Evolutionary conservation across 1,139 yeast species (phyloP), one percentile per base, ranked within the genome.

Genomic region (Protomyces inundatus): DNA sequence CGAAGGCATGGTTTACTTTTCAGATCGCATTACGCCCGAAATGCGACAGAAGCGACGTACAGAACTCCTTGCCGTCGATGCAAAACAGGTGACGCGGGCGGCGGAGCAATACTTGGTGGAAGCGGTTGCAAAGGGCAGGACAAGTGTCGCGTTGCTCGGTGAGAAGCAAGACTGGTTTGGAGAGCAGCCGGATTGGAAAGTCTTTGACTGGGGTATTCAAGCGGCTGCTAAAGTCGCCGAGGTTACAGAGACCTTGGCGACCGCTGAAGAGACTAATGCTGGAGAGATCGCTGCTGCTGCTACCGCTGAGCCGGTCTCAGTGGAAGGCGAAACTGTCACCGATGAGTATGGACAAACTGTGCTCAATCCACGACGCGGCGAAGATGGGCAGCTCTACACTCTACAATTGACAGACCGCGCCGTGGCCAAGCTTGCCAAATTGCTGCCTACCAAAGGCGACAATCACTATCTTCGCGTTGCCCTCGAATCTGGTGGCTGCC

Each of bases 401-500:
- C 34, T 58, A 10, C 42, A 52, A 35, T 14, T 58, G 51, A 58
- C 62, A 1, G 56, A 33, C 3, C 55, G 62, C 9, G 62, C 62
- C n/a, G n/a, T 16, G 4, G 14, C 23, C 34, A 55, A 58, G 30
- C 42, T 58, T 37, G n/a, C 42, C 6, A 14, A 16, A 33, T 55
- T 58, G 35, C 48, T 58, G 23, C 46, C 36, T 40, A 14, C 39
- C 12, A 32, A 35, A 23, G 33, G 46, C 45, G 53, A 86, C 64
- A 77, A 84, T 56, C 72, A 85, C n/a, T 88, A 88, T 0, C 77
- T 93, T 52, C 79, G 87, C 59, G 83, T 95, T 5, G 77, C 81
- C n/a, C 98, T 95, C 4, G 98, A 91, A 70, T 88, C 96, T 71
- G 99, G 98, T 5, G 99, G 99, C 2, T 95, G 98, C 74, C 99